Evolutionary conservation across 2,329 filamentous ascomycete species (phyloP), one percentile per base, ranked within the genome.

Genomic region (Rhytidhysteron rufulum): DNA sequence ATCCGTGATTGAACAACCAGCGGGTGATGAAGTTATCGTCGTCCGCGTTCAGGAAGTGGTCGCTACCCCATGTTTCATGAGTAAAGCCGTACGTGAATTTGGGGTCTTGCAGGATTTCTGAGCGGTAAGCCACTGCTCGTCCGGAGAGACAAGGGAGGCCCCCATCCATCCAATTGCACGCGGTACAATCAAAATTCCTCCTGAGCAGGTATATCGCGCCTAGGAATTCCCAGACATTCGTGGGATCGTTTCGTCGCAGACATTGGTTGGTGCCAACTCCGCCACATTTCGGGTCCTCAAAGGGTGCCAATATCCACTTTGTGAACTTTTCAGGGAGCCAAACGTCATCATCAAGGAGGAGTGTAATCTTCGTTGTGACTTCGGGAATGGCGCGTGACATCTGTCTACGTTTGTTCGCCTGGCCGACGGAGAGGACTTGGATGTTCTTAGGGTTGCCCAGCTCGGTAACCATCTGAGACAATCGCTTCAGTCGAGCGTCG

Each of bases 1-100:
- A 95, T 52, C 84, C 79, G 70, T 95, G 85, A 49, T 82, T 86
- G 53, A 96, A 90, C 58, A 97, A 78, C 91, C 91, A 97, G 42
- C 91, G 83, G 5, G 91, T 96, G 54, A 97, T 88, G 70, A 96
- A 97, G 70, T 97, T 97, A 74, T 97, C 91, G 65, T 97, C 91
- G 66, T 97, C 91, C 19, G 91, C 89, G 60, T 96, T 96, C 45
- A 97, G 77, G 58, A 90, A 90, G 69, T 85, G 95, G 55, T 85
- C 82, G 49, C 58, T 63, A 22, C 62, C 60, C 68, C 77, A 77
- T 53, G 85, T 85, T 70, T 97, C 91, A 40, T 90, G 88, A 51
- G 87, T 90, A 72, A 97, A 96, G 33, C 84, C 87, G 49, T 90
- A 79, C 31, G 89, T 82, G 66, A 97, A 97, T 38, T 85, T 82